A percentile compares a stretch with the other conserved stretches of the same genome.
These are phyloP conservation scores for Chlamydomonas sphaeroides DNA, from an alignment of 139 green algal species.

Conservation along the genomic window DNA sequence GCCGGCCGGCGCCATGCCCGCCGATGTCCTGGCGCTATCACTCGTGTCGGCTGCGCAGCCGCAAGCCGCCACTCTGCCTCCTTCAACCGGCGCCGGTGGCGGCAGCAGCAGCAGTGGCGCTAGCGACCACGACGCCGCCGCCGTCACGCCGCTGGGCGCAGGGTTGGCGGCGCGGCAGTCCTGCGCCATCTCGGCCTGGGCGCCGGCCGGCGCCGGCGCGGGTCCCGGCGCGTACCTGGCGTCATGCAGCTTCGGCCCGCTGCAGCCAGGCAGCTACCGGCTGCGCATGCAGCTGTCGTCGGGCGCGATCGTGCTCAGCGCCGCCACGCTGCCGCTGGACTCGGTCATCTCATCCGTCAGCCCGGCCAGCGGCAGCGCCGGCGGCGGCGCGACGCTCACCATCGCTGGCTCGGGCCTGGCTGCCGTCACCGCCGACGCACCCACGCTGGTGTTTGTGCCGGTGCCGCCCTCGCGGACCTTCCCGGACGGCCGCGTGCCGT, in stretches of 20 bases:
- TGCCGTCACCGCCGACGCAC: background rate
- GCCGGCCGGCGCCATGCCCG: too few species aligned
- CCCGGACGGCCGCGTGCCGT: slow-evolving; percentile 26
- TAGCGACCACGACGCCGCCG: too few species aligned
- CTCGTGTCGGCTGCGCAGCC: too few species aligned
- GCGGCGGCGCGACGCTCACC: slow-evolving; percentile 22
- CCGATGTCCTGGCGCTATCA: too few species aligned
- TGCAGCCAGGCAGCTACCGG: background rate
- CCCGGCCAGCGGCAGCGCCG: background rate
- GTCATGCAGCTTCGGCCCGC: background rate
- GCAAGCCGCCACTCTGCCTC: too few species aligned
- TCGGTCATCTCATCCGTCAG: background rate
- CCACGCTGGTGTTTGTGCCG: slow-evolving; percentile 26
- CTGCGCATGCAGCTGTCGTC: background rate
- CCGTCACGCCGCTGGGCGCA: too few species aligned
- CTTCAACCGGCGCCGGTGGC: too few species aligned
- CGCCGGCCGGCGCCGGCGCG: too few species aligned
- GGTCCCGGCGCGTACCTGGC: too few species aligned
- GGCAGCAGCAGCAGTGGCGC: background rate
- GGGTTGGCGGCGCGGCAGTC: too few species aligned
- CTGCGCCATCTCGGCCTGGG: too few species aligned
- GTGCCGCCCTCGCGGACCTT: slow-evolving; percentile 34
- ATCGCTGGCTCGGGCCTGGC: slow-evolving; percentile 25
- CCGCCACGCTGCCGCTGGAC: background rate
- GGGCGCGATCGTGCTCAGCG: background rate